Conservation (phyloP, 176 grass and related monocot genomes). For the maize (Zea mays) region DNA sequence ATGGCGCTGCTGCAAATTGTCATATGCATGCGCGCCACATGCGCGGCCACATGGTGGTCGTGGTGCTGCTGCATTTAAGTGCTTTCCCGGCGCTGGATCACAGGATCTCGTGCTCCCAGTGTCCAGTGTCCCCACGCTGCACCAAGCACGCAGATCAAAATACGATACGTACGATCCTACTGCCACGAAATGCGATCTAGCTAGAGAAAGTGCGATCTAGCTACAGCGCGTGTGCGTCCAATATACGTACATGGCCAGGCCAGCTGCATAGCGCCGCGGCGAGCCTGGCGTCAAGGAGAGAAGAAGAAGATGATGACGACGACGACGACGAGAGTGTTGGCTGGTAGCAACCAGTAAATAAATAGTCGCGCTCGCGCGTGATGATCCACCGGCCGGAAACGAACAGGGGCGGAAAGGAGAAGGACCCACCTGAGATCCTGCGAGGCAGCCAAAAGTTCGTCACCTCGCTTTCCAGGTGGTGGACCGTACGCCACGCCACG, state of each 20-base stretch:
- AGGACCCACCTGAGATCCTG: neutral
- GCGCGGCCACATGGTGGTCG: slow-evolving; percentile 1
- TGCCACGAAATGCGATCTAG: neutral
- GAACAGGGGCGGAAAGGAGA: neutral
- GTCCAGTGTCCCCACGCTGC: slow-evolving; percentile 5
- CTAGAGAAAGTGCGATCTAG: too few relatives aligned
- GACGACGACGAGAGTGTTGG: too few relatives aligned
- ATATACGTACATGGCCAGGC: too few relatives aligned
- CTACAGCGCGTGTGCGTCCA: too few relatives aligned
- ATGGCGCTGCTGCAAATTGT: slow-evolving; percentile 28
- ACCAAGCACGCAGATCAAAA: neutral
- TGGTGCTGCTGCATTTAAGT: neutral
- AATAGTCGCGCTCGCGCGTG: neutral
- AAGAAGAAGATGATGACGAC: too few relatives aligned
- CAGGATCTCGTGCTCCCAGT: slow-evolving; percentile 16
- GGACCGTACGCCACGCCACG: slow-evolving; percentile 37
- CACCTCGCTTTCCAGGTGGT: slow-evolving; percentile 39
- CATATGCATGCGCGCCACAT: slow-evolving; percentile 22
- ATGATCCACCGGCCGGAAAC: slow-evolving; percentile 6
- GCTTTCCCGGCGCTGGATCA: neutral
- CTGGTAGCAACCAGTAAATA: too few relatives aligned
- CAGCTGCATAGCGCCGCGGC: too few relatives aligned
- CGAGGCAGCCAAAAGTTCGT: neutral
- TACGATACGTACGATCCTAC: too few relatives aligned
- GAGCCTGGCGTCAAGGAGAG: too few relatives aligned